phyloP scores from a whole-genome alignment of 2,329 filamentous ascomycete species.

The Claviceps spartinae region DNA sequence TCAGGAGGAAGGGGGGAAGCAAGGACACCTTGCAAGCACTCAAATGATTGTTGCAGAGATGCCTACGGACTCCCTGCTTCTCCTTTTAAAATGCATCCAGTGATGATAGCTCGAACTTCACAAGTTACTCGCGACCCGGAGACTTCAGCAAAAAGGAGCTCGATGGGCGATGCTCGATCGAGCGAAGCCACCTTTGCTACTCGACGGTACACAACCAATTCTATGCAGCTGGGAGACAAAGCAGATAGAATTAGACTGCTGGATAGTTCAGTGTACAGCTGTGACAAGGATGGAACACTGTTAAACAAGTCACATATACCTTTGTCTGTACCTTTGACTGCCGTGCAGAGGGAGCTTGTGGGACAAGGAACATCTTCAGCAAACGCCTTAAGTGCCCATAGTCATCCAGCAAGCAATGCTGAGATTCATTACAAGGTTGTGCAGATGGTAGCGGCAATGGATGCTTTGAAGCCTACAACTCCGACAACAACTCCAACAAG shows the following conservation, averaged over 20 bases:
- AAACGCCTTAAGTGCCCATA: not conserved
- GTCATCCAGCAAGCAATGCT: slow-evolving; percentile 7
- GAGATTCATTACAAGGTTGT: slow-evolving; percentile 21
- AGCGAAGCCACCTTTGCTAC: not conserved
- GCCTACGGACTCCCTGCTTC: not conserved
- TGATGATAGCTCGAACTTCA: not conserved
- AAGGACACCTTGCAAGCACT: not conserved
- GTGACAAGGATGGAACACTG: not conserved
- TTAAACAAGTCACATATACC: not conserved
- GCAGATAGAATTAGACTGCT: slow-evolving; percentile 2
- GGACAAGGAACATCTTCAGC: not conserved
- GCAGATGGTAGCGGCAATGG: slow-evolving; percentile 24
- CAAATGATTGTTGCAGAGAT: not conserved
- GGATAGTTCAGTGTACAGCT: not conserved
- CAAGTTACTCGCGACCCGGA: not conserved
- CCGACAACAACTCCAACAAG: slow-evolving; percentile 7
- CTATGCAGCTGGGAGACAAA: slow-evolving; percentile 1
- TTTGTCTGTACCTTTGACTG: not conserved
- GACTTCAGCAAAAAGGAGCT: slow-evolving; percentile 1
- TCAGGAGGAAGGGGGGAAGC: not conserved
- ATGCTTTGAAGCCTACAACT: slow-evolving; percentile 20
- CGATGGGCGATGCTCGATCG: not conserved
- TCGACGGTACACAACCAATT: slow-evolving; percentile 5
- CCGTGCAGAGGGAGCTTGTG: not conserved
- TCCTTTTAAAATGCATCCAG: slow-evolving; percentile 7